Conservation (phyloP, 331 rosid species). For the Phaseolus coccineus region DNA sequence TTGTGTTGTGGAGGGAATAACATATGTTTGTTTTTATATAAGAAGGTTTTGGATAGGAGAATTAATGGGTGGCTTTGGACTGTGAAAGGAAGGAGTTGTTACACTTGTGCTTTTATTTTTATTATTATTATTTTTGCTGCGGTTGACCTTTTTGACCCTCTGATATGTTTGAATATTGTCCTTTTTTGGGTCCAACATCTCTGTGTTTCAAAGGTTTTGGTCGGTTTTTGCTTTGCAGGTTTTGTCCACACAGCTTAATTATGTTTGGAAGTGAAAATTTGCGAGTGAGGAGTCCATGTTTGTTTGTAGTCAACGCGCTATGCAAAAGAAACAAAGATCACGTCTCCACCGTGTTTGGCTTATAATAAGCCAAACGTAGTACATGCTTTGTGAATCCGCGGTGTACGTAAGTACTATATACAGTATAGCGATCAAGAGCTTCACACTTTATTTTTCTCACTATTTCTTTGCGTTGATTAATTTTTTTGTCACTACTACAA, state of each 20-base stretch:
- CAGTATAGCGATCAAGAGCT: too few relatives aligned
- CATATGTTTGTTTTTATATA: not conserved
- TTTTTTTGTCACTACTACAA: not conserved
- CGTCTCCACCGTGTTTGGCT: not conserved
- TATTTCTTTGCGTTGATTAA: too few relatives aligned
- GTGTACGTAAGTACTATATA: not conserved
- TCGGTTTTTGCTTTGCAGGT: not conserved
- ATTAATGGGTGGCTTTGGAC: not conserved
- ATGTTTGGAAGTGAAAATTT: not conserved
- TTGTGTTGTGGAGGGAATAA: not conserved
- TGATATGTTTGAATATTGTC: not conserved
- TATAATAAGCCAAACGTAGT: not conserved
- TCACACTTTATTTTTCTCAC: not conserved
- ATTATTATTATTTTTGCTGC: not conserved
- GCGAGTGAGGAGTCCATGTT: not conserved
- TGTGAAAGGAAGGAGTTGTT: not conserved
- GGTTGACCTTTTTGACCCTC: not conserved
- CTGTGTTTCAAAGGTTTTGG: not conserved
- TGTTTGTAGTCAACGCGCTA: not conserved
- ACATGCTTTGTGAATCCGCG: not conserved
- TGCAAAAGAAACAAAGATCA: not conserved
- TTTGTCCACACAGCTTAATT: not conserved
- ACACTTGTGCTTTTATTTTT: not conserved
- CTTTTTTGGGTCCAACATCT: not conserved
- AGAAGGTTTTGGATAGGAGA: not conserved